Conservation (phyloP, 2,329 filamentous ascomycete genomes). For the Talaromyces sp. region DNA sequence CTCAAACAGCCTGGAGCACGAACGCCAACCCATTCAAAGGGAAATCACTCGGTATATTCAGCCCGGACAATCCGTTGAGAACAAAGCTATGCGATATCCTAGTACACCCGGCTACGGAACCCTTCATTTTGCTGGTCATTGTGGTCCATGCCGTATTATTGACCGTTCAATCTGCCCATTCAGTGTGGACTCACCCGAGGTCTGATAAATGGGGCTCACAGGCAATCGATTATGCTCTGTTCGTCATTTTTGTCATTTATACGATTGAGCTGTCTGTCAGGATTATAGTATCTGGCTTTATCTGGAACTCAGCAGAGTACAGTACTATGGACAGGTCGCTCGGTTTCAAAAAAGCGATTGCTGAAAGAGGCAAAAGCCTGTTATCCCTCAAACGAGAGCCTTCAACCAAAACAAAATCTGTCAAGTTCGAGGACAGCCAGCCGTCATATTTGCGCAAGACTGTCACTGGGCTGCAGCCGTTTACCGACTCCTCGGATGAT, state of each 20-base stretch:
- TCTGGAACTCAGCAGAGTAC: constrained; percentile 87
- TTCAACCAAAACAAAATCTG: constrained; percentile 57
- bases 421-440: constrained; percentile 38
- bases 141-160: constrained; percentile 85
- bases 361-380: constrained; percentile 72
- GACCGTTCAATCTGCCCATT: constrained; percentile 73
- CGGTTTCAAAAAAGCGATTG: constrained; percentile 70
- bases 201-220: constrained; percentile 63
- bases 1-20: constrained; percentile 47
- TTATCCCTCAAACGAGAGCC: constrained; percentile 78
- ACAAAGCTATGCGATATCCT: constrained; percentile 76
- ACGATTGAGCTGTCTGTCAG: constrained; percentile 80
- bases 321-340: constrained; percentile 80
- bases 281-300: constrained; percentile 87
- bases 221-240: constrained; percentile 73
- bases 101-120: constrained; percentile 83
- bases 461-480: constrained; percentile 71
- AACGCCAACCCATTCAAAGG: constrained; percentile 77
- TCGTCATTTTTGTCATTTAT: constrained; percentile 84
- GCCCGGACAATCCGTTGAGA: constrained; percentile 72
- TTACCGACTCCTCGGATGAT: constrained; percentile 61
- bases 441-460: constrained; percentile 65
- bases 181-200: constrained; percentile 64
- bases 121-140: constrained; percentile 81
- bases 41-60: constrained; percentile 80